Base-by-base conservation (phyloP, 2,329 filamentous ascomycete species). In the Aspergillus sp. region DNA sequence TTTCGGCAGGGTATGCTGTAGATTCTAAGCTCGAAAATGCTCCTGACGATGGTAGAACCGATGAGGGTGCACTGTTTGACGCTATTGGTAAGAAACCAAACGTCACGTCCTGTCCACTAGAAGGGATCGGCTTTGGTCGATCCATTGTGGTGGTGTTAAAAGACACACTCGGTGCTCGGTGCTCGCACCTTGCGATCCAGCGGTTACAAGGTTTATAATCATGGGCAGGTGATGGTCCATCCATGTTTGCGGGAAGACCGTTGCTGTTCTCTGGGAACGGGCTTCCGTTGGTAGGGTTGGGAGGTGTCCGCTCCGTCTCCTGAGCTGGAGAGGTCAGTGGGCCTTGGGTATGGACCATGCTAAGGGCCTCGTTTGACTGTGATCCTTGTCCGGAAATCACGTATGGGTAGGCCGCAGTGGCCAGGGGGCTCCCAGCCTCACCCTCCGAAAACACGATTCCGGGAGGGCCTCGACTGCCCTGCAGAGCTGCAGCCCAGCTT, bases 281-380 rank as follows among this genome's bases (percentile, higher is more conserved):
- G 57, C 59, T 62, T 33, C 69, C 68, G 30, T 63, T 68, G 22
- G 67, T 65, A 33, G 73, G 72, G 33, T 68, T 73, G 30, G 75
- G 75, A 24, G 77, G 65, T 9, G 66, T 75, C 47, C 75, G 68
- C 52, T 74, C 73, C 45, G 67, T 58, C 2, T 63, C 66, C 20
- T 71, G 61, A 24, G 58, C 54, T 34, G 68, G 64, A 27, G 68
- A 58, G 22, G 68, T 51, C 11, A 68, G 42, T 39, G 65, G 62
- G 24, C 63, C 55, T 42, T 67, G 64, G 15, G 61, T 48, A 34
- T 67, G 61, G 5, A 66, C 66, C 19, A 68, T 51, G 17, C 70
- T 65, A 5, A 69, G 57, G 12, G 66, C 54, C 39, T 73, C 73
- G 30, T 60, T 60, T 22, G 68, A 62, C 39, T 64, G 46, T 11